These are phyloP conservation scores for Hemileccinum impolitum DNA, from an alignment of 768 basidiomycete genomes.

Conservation along the genomic window DNA sequence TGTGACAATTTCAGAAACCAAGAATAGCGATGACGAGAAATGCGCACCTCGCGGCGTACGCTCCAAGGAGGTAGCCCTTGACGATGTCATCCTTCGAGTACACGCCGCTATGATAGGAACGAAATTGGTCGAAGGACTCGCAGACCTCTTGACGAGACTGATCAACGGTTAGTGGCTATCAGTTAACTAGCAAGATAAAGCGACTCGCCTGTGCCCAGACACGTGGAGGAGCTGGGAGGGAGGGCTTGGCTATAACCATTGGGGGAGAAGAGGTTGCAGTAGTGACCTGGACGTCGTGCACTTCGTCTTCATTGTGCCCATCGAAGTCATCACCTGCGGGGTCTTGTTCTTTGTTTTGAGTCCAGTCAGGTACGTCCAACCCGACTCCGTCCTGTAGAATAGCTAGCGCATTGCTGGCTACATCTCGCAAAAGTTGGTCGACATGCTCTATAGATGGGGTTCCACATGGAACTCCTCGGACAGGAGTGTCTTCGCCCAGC, in stretches of 20 bases:
- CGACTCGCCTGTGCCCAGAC: constrained; percentile 45
- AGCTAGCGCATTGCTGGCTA: constrained; percentile 13
- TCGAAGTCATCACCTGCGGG: constrained; percentile 8
- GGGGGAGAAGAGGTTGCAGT: not conserved
- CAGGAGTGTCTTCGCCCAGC: not conserved
- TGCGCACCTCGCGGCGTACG: constrained; percentile 60
- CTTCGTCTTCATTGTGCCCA: constrained; percentile 9
- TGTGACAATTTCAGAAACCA: constrained; percentile 28
- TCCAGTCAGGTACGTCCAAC: constrained; percentile 23
- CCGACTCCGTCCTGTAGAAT: constrained; percentile 3
- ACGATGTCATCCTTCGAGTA: constrained; percentile 59
- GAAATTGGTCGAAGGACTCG: constrained; percentile 67
- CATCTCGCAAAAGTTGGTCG: constrained; percentile 20
- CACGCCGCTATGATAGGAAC: constrained; percentile 77
- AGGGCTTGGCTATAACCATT: constrained; percentile 16
- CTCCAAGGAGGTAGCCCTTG: constrained; percentile 76
- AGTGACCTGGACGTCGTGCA: constrained; percentile 12
- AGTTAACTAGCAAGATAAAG: not conserved
- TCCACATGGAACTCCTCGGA: not conserved
- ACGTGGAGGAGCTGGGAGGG: constrained; percentile 29
- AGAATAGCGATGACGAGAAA: not conserved
- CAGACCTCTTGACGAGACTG: constrained; percentile 85
- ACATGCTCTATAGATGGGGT: constrained; percentile 10
- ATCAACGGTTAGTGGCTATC: constrained; percentile 1
- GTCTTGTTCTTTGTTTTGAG: constrained; percentile 19